A percentile compares a stretch with the other conserved stretches of the same genome.
phyloP scores from a whole-genome alignment of 495 filamentous ascomycete genomes.

The Lasiosphaeria miniovina region DNA sequence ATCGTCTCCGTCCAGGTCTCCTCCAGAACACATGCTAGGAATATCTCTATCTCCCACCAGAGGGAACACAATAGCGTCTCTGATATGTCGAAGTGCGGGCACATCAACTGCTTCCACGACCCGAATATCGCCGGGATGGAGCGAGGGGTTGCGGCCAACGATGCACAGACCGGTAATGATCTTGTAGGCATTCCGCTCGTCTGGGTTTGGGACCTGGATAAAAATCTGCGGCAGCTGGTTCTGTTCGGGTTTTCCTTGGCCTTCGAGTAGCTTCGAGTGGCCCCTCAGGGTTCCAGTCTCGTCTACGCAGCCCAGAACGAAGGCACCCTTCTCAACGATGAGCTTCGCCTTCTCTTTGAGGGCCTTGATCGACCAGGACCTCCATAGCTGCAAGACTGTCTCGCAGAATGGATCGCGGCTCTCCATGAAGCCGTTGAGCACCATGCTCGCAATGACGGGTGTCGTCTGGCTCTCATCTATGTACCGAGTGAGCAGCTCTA shows the following conservation, averaged over 20 bases:
- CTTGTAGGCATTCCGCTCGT: conserved; percentile 49
- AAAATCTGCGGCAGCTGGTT: conserved; percentile 80
- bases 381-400: conserved; percentile 72
- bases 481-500: conserved; percentile 63
- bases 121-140: conserved; percentile 91
- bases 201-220: conserved; percentile 63
- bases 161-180: conserved; percentile 78
- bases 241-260: conserved; percentile 33
- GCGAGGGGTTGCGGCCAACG: conserved; percentile 86
- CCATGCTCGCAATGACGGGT: conserved; percentile 66
- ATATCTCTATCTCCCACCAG: conserved; percentile 80
- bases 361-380: conserved; percentile 75
- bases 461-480: conserved; percentile 88
- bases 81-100: conserved; percentile 66
- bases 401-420: conserved; percentile 73
- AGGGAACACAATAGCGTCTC: conserved; percentile 84
- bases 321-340: conserved; percentile 75
- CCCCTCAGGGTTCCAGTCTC: conserved; percentile 76
- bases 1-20: conserved; percentile 95
- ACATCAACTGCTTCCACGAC: conserved; percentile 82
- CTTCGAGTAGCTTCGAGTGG: conserved; percentile 36
- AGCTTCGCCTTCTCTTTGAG: conserved; percentile 94
- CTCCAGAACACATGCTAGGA: conserved; percentile 91
- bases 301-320: conserved; percentile 84
- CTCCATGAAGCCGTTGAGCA: conserved; percentile 76